Evolutionary conservation across 805 yeast genomes (phyloP), one percentile per base, ranked within the genome.

Genomic region (Candida silvicultrix): DNA sequence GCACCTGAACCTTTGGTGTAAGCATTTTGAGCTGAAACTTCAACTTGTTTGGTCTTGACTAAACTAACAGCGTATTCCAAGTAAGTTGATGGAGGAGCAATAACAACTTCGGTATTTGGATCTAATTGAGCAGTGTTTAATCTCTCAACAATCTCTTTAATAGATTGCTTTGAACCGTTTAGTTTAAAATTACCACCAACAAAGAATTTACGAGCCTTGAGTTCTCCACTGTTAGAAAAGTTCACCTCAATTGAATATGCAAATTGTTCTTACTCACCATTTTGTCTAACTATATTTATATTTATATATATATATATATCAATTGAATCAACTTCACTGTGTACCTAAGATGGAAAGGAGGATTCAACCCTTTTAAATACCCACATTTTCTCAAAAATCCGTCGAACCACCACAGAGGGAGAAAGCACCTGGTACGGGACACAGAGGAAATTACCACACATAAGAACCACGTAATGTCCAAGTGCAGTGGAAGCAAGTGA

Each of bases 141-240:
- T 73, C 81, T 75, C 55, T 81, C 90, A 53, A 92, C 84, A 65
- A 94, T 90, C 58, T 80, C 72, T 68, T 81, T 79, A 70, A 94
- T 86, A 60, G 94, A 85, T 61, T 78, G 80, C 73, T 83, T 83
- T 66, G 95, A 74, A 67, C 99, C 99, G 80, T 94, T 94, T 88
- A 94, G 84, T 74, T 94, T 94, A 81, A 94, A 92, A 89, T 94
- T 94, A 65, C 99, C 99, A 62, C 99, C 99, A 66, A 94, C 96
- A 71, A 94, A 90, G 76, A 92, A 94, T 71, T 77, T 80, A 74
- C 96, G 86, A 68, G 95, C 83, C 95, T 52, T 16, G 18, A 19
- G 4, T n/a, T 15, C 32, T 21, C n/a, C n/a, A n/a, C n/a, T n/a
- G n/a, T n/a, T n/a, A n/a, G n/a, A n/a, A n/a, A n/a, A n/a, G 28